phyloP scores from a whole-genome alignment of 164 flowering plant species.

The Pachysandra terminalis region DNA sequence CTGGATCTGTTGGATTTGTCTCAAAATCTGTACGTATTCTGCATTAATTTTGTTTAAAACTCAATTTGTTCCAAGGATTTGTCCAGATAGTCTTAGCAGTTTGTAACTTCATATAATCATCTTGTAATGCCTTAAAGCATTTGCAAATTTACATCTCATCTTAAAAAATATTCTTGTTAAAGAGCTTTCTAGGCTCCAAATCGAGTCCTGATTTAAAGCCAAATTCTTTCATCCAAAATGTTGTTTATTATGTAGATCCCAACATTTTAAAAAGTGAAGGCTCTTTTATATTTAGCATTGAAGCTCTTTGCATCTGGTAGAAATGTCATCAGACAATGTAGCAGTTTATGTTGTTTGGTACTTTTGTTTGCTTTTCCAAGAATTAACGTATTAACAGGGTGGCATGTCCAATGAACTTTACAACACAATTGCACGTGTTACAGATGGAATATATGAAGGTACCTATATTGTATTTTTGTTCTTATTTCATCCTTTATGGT shows the following conservation, averaged over 20 bases:
- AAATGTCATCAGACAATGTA: background rate
- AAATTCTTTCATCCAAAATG: background rate
- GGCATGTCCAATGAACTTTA: constrained; percentile 82
- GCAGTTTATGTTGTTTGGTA: background rate
- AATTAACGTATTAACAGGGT: constrained; percentile 40
- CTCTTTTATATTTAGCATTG: background rate
- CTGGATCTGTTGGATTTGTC: constrained; percentile 99
- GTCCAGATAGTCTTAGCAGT: background rate
- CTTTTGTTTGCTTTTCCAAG: background rate
- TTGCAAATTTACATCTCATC: too few species aligned
- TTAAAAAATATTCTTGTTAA: too few species aligned
- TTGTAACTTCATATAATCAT: background rate
- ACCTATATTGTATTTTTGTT: background rate
- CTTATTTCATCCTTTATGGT: background rate
- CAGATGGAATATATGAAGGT: constrained; percentile 87
- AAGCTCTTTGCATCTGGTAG: background rate
- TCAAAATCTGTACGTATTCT: constrained; percentile 83
- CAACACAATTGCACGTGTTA: constrained; percentile 71
- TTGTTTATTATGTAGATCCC: background rate
- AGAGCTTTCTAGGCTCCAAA: background rate
- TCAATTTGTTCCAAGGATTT: background rate
- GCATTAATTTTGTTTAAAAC: background rate
- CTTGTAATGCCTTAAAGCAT: background rate
- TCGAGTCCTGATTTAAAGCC: background rate
- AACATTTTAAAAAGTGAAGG: too few species aligned